phyloP scores from a whole-genome alignment of 2,329 filamentous ascomycete genomes.

The Xylaria hypoxylon region DNA sequence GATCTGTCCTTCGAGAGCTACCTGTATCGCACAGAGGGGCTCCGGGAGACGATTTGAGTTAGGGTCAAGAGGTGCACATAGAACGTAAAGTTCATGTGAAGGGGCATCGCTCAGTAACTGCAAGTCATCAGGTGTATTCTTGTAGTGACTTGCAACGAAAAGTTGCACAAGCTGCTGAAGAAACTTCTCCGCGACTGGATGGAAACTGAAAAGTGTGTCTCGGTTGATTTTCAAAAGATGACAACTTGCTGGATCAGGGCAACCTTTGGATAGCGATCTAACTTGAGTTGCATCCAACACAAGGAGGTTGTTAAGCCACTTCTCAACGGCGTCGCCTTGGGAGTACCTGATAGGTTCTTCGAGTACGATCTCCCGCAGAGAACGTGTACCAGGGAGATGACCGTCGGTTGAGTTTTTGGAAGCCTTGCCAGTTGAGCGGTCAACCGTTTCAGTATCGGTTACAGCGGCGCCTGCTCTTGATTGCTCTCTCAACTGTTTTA shows the following conservation, averaged over 20 bases:
- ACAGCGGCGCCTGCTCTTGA: conserved; percentile 73
- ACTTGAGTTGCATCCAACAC: conserved; percentile 93
- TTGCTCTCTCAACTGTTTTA: conserved; percentile 95
- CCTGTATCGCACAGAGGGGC: conserved; percentile 93
- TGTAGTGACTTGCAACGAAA: conserved; percentile 96
- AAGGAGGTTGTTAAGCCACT: conserved; percentile 93
- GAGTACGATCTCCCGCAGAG: conserved; percentile 90
- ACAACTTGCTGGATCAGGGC: conserved; percentile 90
- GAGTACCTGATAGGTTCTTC: conserved; percentile 95
- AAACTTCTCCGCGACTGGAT: conserved; percentile 96
- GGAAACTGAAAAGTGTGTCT: conserved; percentile 97
- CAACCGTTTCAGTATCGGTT: conserved; percentile 72
- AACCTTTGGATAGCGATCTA: conserved; percentile 79
- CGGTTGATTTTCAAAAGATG: conserved; percentile 94
- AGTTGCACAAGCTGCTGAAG: conserved; percentile 98
- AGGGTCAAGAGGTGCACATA: conserved; percentile 81
- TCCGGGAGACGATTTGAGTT: conserved; percentile 86
- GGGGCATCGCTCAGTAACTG: conserved; percentile 98
- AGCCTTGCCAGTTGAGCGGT: conserved; percentile 81
- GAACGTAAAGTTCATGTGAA: conserved; percentile 94
- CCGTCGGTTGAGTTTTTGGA: conserved; percentile 70
- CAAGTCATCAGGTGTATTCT: conserved; percentile 97
- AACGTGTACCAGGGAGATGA: conserved; percentile 73
- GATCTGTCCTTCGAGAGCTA: conserved; percentile 94
- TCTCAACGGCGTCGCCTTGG: conserved; percentile 89